Base-by-base conservation (phyloP, 2,329 filamentous ascomycete genomes). In the Colletotrichum coccodes region DNA sequence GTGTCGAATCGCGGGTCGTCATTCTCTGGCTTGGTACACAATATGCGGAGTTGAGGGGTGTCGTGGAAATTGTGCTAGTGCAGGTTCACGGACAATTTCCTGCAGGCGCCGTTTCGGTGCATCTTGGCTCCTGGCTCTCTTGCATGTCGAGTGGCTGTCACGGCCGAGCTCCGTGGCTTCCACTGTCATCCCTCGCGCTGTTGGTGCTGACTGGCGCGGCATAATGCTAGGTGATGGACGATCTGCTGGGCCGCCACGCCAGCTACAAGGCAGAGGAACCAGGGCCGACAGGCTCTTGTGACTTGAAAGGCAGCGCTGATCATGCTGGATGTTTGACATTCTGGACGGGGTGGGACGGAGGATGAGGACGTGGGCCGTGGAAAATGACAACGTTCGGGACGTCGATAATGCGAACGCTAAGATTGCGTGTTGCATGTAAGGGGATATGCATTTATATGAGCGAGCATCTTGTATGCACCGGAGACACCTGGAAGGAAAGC, bases 21-120 rank as follows among this genome's bases (percentile, higher is more conserved):
- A 14, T 34, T 28, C 18, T 59, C 26, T 40, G 18, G 53, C 21
- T 26, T 16, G 52, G 34, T 16, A 28, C 50, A 30, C 14, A 16
- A n/a, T 26, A 26, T 11, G 21, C 18, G 12, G 30, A 49, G 44
- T 58, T 16, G 40, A 57, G 56, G 63, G 57, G 63, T 61, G 63
- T 56, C 28, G 58, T 40, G 63, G 40, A 62, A 47, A 61, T 57
- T 68, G 60, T 59, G 46, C 60, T 64, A 68, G 65, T 49, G 53
- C 46, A 64, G 60, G 53, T 64, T 46, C 60, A 59, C 64, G 65
- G 65, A 60, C 53, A 59, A 47, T 68, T 68, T 68, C 40, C 64
- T 66, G 64, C 64, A 66, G 58, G 50, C 58, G 49, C 26, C 26
- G 58, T 62, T 54, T 57, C 18, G 58, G 40, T 66, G 58, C 50